A percentile compares a stretch with the other conserved stretches of the same genome.
phyloP scores from a whole-genome alignment of 306 rosid genomes.

The Acacia melanoxylon region DNA sequence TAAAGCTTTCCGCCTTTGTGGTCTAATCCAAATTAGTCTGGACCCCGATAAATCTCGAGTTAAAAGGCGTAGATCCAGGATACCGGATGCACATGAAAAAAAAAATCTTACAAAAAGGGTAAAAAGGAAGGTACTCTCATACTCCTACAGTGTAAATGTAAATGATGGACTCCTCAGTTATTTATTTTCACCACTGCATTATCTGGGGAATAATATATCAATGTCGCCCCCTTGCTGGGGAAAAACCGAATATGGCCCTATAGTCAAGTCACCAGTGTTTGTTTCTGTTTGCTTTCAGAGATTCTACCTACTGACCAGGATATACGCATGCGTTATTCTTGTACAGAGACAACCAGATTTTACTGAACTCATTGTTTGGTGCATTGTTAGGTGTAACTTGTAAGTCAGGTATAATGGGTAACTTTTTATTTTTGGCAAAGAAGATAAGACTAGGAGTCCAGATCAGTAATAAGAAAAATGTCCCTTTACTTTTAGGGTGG shows the following conservation, averaged over 20 bases:
- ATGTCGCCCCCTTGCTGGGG: not conserved
- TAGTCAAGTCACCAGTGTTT: not conserved
- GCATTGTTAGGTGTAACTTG: not conserved
- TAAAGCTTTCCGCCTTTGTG: too few species aligned
- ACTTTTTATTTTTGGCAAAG: not conserved
- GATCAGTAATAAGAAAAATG: too few species aligned
- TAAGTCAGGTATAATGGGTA: not conserved
- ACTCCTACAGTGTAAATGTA: not conserved
- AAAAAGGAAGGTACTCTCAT: not conserved
- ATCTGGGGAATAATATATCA: not conserved
- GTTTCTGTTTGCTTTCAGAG: not conserved
- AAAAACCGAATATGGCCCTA: not conserved
- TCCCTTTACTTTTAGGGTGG: too few species aligned
- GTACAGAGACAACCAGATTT: not conserved
- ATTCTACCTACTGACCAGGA: not conserved
- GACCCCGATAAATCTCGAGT: too few species aligned
- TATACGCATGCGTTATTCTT: not conserved
- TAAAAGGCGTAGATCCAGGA: too few species aligned
- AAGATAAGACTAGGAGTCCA: not conserved
- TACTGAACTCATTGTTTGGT: not conserved
- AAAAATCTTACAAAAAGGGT: too few species aligned
- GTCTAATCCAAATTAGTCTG: too few species aligned
- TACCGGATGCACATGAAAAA: too few species aligned
- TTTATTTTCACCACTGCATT: not conserved
- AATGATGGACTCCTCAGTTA: not conserved